Percentiles rank a stretch among this genome's conserved stretches.
Conservation (phyloP, 306 rosid genomes). For the Oemleria cerasiformis region DNA sequence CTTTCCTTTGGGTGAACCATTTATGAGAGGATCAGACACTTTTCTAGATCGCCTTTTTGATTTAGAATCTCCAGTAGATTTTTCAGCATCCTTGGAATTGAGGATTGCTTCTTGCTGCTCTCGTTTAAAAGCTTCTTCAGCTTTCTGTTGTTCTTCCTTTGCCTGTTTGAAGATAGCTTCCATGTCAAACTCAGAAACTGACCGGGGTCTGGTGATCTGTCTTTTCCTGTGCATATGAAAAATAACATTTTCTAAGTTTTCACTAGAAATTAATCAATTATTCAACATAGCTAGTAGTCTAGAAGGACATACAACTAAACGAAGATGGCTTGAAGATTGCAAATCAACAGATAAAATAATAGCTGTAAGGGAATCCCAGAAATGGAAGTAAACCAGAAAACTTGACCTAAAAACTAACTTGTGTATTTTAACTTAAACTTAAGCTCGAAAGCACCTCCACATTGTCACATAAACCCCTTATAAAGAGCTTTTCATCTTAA, state of each 20-base stretch:
- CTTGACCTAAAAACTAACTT: not conserved
- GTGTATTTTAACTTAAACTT: not conserved
- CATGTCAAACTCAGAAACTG: constrained; percentile 66
- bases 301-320: not conserved
- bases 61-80: constrained; percentile 42
- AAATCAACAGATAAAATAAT: constrained; percentile 5
- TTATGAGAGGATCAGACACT: constrained; percentile 30
- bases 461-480: not conserved
- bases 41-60: constrained; percentile 43
- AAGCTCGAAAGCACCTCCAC: not conserved
- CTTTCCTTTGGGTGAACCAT: constrained; percentile 28
- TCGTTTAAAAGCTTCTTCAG: constrained; percentile 64
- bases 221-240: constrained; percentile 49
- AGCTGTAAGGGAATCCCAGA: not conserved
- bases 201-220: constrained; percentile 76
- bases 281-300: not conserved
- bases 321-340: constrained; percentile 9
- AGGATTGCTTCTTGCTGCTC: constrained; percentile 39
- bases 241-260: constrained; percentile 19
- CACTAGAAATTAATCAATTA: not conserved
- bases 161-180: constrained; percentile 67
- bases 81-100: constrained; percentile 27
- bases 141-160: constrained; percentile 71
- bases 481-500: not conserved
- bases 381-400: not conserved